phyloP scores from a whole-genome alignment of 768 basidiomycete species.

The Candolleomyces aberdarensis region DNA sequence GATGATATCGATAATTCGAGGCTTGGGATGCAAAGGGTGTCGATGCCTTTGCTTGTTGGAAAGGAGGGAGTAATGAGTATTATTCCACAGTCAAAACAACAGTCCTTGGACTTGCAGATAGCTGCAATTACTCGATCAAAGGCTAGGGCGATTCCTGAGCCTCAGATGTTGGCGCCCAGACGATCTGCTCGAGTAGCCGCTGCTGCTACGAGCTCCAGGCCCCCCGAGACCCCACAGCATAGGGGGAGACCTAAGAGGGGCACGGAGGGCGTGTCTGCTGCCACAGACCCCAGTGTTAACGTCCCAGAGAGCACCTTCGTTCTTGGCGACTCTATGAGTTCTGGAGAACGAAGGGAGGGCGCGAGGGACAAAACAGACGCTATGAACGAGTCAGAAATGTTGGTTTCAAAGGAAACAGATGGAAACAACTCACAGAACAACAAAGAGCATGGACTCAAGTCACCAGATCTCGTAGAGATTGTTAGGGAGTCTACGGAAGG shows the following conservation, averaged over 20 bases:
- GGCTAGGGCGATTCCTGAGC: too few relatives aligned
- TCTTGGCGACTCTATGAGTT: slow-evolving; percentile 18
- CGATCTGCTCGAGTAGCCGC: too few relatives aligned
- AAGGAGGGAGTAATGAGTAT: background rate
- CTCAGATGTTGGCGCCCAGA: too few relatives aligned
- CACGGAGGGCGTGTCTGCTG: background rate
- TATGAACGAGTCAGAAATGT: too few relatives aligned
- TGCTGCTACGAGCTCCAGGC: too few relatives aligned
- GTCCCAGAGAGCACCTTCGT: slow-evolving; percentile 12
- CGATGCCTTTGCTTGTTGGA: slow-evolving; percentile 1
- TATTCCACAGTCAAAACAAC: background rate
- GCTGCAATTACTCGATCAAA: too few relatives aligned
- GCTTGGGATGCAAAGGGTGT: background rate
- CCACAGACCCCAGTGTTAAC: background rate
- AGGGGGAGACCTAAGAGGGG: background rate
- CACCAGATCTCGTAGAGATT: background rate
- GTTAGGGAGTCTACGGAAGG: background rate
- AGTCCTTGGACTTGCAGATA: background rate
- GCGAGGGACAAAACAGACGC: slow-evolving; percentile 7
- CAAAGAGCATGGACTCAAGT: background rate
- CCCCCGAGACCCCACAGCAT: too few relatives aligned
- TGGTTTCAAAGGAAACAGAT: too few relatives aligned
- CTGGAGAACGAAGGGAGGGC: slow-evolving; percentile 19
- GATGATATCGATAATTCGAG: slow-evolving; percentile 13
- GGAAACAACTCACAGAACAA: too few relatives aligned